Conservation (phyloP, 1,139 yeast genomes). For the Hanseniaspora uvarum region DNA sequence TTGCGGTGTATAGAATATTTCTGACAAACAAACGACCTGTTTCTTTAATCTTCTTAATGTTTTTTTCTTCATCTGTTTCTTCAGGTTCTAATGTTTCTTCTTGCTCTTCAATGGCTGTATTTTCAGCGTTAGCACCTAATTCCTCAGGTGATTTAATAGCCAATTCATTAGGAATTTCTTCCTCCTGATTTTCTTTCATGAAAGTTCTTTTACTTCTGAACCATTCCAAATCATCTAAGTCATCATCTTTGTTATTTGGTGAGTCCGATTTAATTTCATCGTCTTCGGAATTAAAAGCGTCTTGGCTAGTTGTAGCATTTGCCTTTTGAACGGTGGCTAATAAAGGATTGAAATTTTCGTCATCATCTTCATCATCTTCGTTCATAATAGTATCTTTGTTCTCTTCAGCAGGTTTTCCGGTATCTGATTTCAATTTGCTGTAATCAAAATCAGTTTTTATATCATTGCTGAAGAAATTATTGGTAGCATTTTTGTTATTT, state of each 20-base stretch:
- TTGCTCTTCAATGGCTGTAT: slow-evolving; percentile 19
- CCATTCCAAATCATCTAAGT: slow-evolving; percentile 69
- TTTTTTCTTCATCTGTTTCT: slow-evolving; percentile 38
- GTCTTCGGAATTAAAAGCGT: slow-evolving; percentile 34
- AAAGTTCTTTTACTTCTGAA: slow-evolving; percentile 64
- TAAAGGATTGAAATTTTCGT: slow-evolving; percentile 29
- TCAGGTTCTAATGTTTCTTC: slow-evolving; percentile 24
- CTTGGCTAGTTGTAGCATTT: slow-evolving; percentile 26
- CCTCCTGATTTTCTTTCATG: slow-evolving; percentile 44
- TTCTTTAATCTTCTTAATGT: slow-evolving; percentile 43
- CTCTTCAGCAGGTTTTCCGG: slow-evolving; percentile 40
- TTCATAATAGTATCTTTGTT: slow-evolving; percentile 18
- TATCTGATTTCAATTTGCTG: slow-evolving; percentile 50
- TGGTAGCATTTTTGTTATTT: neutral
- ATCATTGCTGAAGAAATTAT: slow-evolving; percentile 9
- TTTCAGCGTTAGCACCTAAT: slow-evolving; percentile 10
- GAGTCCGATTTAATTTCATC: slow-evolving; percentile 61
- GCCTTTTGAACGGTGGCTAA: slow-evolving; percentile 33
- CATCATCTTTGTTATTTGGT: slow-evolving; percentile 36
- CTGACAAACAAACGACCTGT: slow-evolving; percentile 84
- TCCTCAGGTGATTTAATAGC: slow-evolving; percentile 19
- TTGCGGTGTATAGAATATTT: slow-evolving; percentile 69
- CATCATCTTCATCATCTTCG: slow-evolving; percentile 20
- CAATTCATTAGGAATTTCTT: slow-evolving; percentile 22
- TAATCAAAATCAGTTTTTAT: slow-evolving; percentile 39